A percentile compares a stretch with the other conserved stretches of the same genome.
These are phyloP conservation scores for Aspergillus vadensis DNA, from an alignment of 2,329 filamentous ascomycete species.

Conservation along the genomic window DNA sequence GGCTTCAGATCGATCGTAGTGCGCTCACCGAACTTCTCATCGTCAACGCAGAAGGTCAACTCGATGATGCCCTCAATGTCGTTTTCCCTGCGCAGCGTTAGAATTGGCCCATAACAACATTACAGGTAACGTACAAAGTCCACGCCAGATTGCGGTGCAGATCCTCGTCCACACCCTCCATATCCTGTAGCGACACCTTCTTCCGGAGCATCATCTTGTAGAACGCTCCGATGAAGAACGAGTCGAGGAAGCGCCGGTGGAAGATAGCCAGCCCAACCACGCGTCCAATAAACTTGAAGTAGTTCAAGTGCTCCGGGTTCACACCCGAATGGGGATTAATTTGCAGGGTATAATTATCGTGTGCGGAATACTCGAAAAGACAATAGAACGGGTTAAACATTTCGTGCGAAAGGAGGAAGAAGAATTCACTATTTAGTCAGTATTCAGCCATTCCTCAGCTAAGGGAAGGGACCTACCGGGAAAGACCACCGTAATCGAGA, in stretches of 20 bases:
- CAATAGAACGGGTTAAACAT: constrained; percentile 99
- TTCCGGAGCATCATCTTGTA: constrained; percentile 99
- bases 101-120: constrained; percentile 8
- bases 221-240: constrained; percentile 97
- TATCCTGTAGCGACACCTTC: constrained; percentile 86
- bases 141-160: constrained; percentile 95
- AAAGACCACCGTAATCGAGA: constrained; percentile 95
- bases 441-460: not conserved
- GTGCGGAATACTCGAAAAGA: constrained; percentile 97
- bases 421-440: constrained; percentile 75
- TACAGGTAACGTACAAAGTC: constrained; percentile 66
- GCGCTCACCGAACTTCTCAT: constrained; percentile 94
- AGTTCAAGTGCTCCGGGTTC: constrained; percentile 98
- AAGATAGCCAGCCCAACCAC: constrained; percentile 97
- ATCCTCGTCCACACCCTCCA: constrained; percentile 98
- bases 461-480: constrained; percentile 55
- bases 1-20: constrained; percentile 93
- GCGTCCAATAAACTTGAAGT: constrained; percentile 99
- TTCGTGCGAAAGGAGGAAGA: constrained; percentile 97
- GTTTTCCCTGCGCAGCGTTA: constrained; percentile 65
- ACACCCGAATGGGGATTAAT: constrained; percentile 99
- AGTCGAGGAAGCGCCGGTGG: constrained; percentile 94
- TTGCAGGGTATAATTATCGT: constrained; percentile 99
- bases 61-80: constrained; percentile 95
- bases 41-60: constrained; percentile 94